Conservation (phyloP, 352 stramenopile genomes). For the Globisporangium sylvaticum region DNA sequence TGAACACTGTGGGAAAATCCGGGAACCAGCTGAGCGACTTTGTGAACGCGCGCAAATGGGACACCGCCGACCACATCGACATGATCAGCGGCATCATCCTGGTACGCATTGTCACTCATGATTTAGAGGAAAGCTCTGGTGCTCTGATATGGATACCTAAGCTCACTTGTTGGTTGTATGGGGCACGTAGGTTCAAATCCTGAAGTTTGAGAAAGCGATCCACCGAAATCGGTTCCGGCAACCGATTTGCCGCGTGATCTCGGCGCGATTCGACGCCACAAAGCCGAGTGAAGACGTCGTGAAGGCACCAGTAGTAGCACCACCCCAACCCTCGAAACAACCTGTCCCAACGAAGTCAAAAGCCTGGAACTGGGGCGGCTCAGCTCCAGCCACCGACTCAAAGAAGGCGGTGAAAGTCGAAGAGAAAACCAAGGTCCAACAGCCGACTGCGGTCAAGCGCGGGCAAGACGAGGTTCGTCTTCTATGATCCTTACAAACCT, state of each 20-base stretch:
- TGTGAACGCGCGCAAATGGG: constrained; percentile 12
- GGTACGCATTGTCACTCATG: constrained; percentile 16
- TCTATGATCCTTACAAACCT: not conserved
- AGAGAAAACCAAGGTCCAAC: not conserved
- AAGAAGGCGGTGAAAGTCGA: not conserved
- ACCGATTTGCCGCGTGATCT: constrained; percentile 29
- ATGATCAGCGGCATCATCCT: constrained; percentile 45
- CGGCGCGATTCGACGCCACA: constrained; percentile 11
- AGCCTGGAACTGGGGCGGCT: constrained; percentile 14
- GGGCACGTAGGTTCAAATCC: constrained; percentile 23
- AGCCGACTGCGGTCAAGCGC: not conserved
- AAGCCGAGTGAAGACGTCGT: not conserved
- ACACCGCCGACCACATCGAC: constrained; percentile 22
- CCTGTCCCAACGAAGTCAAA: not conserved
- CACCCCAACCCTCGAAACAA: not conserved
- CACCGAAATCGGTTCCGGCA: constrained; percentile 54
- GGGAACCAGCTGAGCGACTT: constrained; percentile 20
- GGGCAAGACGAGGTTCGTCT: constrained; percentile 14
- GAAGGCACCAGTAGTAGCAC: not conserved
- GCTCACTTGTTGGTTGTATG: not conserved
- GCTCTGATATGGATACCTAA: not conserved
- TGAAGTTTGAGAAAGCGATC: constrained; percentile 61
- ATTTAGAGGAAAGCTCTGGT: not conserved
- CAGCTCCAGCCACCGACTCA: not conserved
- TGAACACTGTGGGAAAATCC: not conserved